Conservation (phyloP, 495 filamentous ascomycete species). For the Xeromyces bisporus region DNA sequence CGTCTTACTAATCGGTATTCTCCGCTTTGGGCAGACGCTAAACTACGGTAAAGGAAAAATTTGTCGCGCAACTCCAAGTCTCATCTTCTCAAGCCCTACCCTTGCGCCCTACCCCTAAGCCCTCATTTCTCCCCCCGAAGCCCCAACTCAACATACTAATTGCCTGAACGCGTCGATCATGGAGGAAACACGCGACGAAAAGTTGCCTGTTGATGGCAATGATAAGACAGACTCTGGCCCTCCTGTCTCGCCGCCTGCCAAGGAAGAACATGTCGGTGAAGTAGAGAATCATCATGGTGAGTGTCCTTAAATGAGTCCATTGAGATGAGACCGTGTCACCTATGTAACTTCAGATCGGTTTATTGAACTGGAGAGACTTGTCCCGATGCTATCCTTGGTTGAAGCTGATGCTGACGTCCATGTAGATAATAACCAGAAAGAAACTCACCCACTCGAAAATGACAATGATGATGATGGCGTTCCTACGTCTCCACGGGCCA, state of each 20-base stretch:
- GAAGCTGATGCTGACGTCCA: too few relatives aligned
- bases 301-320: slow-evolving; percentile 7
- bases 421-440: slow-evolving; percentile 10
- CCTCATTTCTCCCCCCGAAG: slow-evolving; percentile 38
- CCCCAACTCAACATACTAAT: slow-evolving; percentile 14
- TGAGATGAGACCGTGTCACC: too few relatives aligned
- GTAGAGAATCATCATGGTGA: too few relatives aligned
- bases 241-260: slow-evolving; percentile 14
- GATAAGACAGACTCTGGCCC: slow-evolving; percentile 11
- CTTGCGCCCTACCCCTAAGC: slow-evolving; percentile 36
- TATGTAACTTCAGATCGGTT: too few relatives aligned
- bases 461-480: slow-evolving; percentile 21
- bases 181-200: slow-evolving; percentile 16
- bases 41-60: too few relatives aligned
- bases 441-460: slow-evolving; percentile 17
- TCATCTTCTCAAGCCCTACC: slow-evolving; percentile 14
- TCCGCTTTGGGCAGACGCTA: too few relatives aligned
- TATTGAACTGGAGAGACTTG: too few relatives aligned
- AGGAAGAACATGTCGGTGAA: slow-evolving; percentile 12
- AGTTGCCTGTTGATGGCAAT: slow-evolving; percentile 17
- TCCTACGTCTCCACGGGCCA: slow-evolving; percentile 18
- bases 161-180: slow-evolving; percentile 13
- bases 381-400: too few relatives aligned
- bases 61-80: background rate
- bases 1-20: too few relatives aligned